Evolutionary conservation across 139 green algal species (phyloP).

Genomic region (Chlorella sp.): DNA sequence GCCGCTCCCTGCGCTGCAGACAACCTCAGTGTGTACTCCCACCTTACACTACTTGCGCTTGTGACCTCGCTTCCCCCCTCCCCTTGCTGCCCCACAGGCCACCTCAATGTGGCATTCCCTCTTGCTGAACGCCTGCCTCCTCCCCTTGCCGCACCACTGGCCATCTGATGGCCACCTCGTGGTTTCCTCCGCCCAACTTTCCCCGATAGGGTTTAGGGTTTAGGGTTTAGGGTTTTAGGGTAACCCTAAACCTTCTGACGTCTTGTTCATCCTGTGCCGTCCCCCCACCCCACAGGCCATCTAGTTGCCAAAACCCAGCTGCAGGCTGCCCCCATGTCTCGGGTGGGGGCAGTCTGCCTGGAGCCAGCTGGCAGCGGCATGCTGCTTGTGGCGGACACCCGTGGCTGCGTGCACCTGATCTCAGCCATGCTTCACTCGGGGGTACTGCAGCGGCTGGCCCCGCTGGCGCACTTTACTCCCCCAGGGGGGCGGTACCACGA

Average conservation of each 20-base stretch:
- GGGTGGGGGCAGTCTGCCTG: slow-evolving; percentile 23
- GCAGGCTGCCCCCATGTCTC: not conserved
- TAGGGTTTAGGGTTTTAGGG: too few relatives aligned
- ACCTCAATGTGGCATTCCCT: too few relatives aligned
- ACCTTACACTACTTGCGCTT: too few relatives aligned
- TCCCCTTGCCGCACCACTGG: too few relatives aligned
- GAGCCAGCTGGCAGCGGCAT: not conserved
- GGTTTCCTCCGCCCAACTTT: too few relatives aligned
- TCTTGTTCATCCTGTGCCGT: not conserved
- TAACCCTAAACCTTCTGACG: too few relatives aligned
- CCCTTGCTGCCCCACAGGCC: too few relatives aligned
- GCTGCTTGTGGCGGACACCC: slow-evolving; percentile 14
- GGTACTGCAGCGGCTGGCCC: not conserved
- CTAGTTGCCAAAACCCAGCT: not conserved
- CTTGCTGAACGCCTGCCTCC: too few relatives aligned
- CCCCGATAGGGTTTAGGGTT: too few relatives aligned
- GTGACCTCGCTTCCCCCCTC: not conserved
- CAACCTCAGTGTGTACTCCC: too few relatives aligned
- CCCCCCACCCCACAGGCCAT: not conserved
- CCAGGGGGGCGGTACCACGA: not conserved
- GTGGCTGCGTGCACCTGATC: slow-evolving; percentile 17
- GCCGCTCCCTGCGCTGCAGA: too few relatives aligned
- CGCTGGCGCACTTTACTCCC: not conserved
- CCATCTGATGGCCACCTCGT: too few relatives aligned
- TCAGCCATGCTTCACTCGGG: not conserved